These are phyloP conservation scores for Phalaenopsis aphrodite DNA, from an alignment of 106 monocot genomes.

Conservation along the genomic window DNA sequence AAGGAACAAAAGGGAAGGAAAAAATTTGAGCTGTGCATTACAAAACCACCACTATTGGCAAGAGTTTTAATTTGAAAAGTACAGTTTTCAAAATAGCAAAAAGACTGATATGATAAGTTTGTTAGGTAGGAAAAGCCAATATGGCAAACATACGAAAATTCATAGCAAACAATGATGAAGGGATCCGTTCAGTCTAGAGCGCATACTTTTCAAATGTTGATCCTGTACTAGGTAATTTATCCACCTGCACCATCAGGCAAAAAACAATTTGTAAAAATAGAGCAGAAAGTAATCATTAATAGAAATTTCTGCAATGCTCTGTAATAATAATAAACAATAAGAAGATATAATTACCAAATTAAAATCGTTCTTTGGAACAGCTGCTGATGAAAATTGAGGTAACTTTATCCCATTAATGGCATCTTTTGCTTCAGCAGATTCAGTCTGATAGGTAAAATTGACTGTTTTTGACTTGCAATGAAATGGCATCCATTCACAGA, in stretches of 20 bases:
- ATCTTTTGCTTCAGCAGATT: slow-evolving; percentile 11
- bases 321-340: not conserved
- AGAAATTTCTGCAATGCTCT: not conserved
- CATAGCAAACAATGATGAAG: not conserved
- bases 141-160: not conserved
- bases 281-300: not conserved
- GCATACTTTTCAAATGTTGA: slow-evolving; percentile 24
- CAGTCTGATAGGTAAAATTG: slow-evolving; percentile 36
- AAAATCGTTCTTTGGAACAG: slow-evolving; percentile 35
- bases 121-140: not conserved
- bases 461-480: slow-evolving; percentile 41
- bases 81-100: not conserved
- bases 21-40: no score
- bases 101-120: not conserved
- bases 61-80: not conserved
- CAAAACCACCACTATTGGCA: no score
- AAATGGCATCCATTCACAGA: slow-evolving; percentile 63
- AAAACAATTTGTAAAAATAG: not conserved
- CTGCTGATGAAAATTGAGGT: slow-evolving; percentile 60
- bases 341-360: not conserved
- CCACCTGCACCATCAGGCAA: slow-evolving; percentile 24
- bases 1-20: no score
- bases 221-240: slow-evolving; percentile 14
- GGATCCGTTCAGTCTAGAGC: not conserved
- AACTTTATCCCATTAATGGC: slow-evolving; percentile 23